Evolutionary conservation across 2,329 filamentous ascomycete species (phyloP), one percentile per base, ranked within the genome.

Genomic region (Penicillium griseofulvum): DNA sequence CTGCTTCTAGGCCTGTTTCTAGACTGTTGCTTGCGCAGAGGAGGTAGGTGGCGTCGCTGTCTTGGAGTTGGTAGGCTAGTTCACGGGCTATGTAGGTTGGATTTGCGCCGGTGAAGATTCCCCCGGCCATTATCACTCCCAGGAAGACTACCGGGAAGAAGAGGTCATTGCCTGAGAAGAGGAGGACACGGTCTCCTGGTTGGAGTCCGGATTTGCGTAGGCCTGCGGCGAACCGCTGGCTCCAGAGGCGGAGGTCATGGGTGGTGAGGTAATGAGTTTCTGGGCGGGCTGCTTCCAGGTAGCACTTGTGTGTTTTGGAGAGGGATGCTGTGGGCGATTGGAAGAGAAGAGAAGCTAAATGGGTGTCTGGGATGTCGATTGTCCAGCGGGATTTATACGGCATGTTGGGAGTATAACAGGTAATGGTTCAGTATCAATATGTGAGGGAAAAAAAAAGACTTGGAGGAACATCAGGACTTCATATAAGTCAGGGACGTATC

Each of bases 81-180:
- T 94, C 90, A 19, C 88, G 78, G 0, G 83, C 76, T 0, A 89
- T 85, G 62, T 85, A 91, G 5, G 79, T 80, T 0, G 88, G 87
- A 57, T 90, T 91, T 1, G 87, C 87, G 26, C 88, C 89, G 0
- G 86, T 88, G 74, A 93, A 93, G 51, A 93, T 77, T 1, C 88
- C 88, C 4, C 88, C 88, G 0, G 89, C 88, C 84, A 91, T 91
- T 48, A 91, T 78, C 19, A 88, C 79, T 16, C 89, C 89, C 71
- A 91, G 79, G 51, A 92, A 83, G 1, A 89, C 77, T 0, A 83
- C 78, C 0, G 89, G 87, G 67, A 87, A 90, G 75, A 87, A 90
- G 14, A 93, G 71, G 61, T 82, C 86, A 72, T 92, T 93, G 22
- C 85, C 83, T 0, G 87, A 87, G 72, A 87, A 92, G 19, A 93